Evolutionary conservation across 805 yeast species (phyloP).

Genomic region (Lipomyces yamadae): DNA sequence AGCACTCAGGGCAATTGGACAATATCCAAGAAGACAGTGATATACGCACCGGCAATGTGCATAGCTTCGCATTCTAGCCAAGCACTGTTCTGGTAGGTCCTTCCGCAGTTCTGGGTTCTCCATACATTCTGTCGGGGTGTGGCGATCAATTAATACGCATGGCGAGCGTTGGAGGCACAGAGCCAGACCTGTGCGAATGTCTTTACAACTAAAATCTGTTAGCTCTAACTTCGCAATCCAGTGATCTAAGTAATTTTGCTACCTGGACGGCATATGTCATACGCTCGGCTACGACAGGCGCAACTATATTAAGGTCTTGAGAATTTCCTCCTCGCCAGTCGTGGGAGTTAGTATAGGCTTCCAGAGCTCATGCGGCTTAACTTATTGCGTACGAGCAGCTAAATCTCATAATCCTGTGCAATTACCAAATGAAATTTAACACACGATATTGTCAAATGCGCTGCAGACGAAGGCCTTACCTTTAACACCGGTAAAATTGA

Average conservation of each 20-base stretch:
- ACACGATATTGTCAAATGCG: too few relatives aligned
- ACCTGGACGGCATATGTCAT: constrained; percentile 27
- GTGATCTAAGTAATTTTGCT: not conserved
- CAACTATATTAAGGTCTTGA: too few relatives aligned
- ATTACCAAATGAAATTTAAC: too few relatives aligned
- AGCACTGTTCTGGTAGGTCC: constrained; percentile 85
- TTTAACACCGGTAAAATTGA: not conserved
- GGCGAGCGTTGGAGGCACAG: constrained; percentile 95
- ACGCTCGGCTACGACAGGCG: not conserved
- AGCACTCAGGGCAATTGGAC: not conserved
- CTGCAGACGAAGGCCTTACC: too few relatives aligned
- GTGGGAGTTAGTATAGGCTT: too few relatives aligned
- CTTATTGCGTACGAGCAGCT: too few relatives aligned
- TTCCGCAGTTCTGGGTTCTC: constrained; percentile 75
- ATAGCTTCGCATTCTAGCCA: constrained; percentile 81
- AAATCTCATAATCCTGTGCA: too few relatives aligned
- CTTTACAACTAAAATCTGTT: constrained; percentile 70
- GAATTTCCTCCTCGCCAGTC: too few relatives aligned
- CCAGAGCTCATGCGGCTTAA: too few relatives aligned
- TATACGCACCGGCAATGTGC: constrained; percentile 70
- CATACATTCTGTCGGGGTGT: constrained; percentile 87
- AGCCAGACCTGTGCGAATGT: constrained; percentile 93
- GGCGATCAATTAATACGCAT: constrained; percentile 86
- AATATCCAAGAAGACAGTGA: not conserved
- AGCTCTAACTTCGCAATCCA: not conserved